Evolutionary conservation across 192 early-diverging fungal species (phyloP), one percentile per base, ranked within the genome.

Genomic region (Geosiphon pyriformis): DNA sequence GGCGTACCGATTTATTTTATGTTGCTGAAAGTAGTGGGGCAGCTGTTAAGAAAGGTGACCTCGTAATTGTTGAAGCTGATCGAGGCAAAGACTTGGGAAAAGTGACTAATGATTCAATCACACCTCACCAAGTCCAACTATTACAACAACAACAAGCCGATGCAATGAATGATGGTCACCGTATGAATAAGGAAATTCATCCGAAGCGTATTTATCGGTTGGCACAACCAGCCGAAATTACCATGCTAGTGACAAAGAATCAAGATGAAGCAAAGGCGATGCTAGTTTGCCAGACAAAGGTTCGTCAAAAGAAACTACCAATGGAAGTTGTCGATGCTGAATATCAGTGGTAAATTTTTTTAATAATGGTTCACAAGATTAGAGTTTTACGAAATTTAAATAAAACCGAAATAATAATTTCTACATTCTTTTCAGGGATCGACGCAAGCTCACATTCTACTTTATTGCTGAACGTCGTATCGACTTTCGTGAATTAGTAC

Each of bases 271-370:
- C 87, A 35, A 94, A 90, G 71, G 91, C 96, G 4, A 81, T 92
- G 74, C 76, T 78, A 30, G 82, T 93, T 25, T 97, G 95, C 70
- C 94, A 94, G 67, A 79, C 76, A 35, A 97, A 95, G 74, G 95
- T 94, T 53, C 80, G 88, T 58, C 88, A 93, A 65, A 90, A 90
- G 77, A 90, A 89, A 68, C 80, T 98, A 32, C 90, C 92, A 18
- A 98, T 98, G 96, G 85, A 91, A 63, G 88, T 98, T 26, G 91
- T 94, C 0, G 93, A 96, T 71, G 96, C 96, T 22, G 96, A 98
- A 78, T 98, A 92, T 66, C 96, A 98, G 77, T 98, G 95, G 92
- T 92, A 77, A 68, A 73, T 59, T 2, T 52, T 22, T 23, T 61
- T 34, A n/a, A 15, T 42, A 27, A 23, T 51, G 57, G 27, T 46